Evolutionary conservation across 2,329 filamentous ascomycete genomes (phyloP), one percentile per base, ranked within the genome.

Genomic region (Colletotrichum euphorbiae): DNA sequence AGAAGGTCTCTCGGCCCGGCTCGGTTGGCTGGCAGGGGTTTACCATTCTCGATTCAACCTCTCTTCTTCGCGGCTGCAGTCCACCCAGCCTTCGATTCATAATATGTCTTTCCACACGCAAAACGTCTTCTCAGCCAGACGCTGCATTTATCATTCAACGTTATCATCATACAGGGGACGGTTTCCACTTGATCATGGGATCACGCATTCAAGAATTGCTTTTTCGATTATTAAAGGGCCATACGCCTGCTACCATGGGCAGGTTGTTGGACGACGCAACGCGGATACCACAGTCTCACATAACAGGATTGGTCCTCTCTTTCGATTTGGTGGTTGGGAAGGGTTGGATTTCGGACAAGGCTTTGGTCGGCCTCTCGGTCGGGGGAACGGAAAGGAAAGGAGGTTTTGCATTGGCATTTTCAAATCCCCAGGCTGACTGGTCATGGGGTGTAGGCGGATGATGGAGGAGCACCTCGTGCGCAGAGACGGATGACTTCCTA

Each of bases 201-300:
- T 61, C 19, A 19, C 43, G 48, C 61, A 60, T 19, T 31, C 31
- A 57, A 59, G 28, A 64, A 12, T 56, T 69, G 28, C 38, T 45
- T 68, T 43, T 63, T 38, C 48, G 54, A 66, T 43, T 46, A 61
- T 50, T 46, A 56, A 64, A 69, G 40, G 13, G 40, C 31, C 61
- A 38, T 36, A 28, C 51, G 33, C 52, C 57, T 67, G 67, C 69
- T 61, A 69, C 58, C 67, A 71, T 69, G 67, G 67, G 69, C 58
- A 62, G 67, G 51, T 21, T 31, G 50, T 62, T 67, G 19, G 43
- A 38, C 57, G 67, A 40, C 54, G 64, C 65, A 43, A 63, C 43
- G 28, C 64, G 54, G 65, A 64, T 56, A 59, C 62, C 67, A 61
- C 33, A 54, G 46, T 64, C 54, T 36, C 15, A 62, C 24, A 50